Evolutionary conservation across 2,329 filamentous ascomycete genomes (phyloP).

Genomic region (Ophiognomonia clavigignenti-juglandacearum): DNA sequence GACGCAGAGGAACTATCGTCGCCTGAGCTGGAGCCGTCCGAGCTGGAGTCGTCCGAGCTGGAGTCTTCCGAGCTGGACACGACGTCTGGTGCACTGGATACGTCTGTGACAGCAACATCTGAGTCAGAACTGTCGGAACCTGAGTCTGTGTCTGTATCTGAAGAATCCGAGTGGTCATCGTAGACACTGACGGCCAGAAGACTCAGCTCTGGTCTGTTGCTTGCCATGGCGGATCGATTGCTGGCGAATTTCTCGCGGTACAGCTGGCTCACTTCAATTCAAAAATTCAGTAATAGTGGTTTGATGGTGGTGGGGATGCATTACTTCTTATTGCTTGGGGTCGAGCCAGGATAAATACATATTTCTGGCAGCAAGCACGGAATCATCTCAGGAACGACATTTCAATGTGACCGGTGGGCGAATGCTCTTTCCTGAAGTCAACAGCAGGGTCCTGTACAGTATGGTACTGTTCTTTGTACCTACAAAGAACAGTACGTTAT

Average conservation of each 20-base stretch:
- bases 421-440: neutral
- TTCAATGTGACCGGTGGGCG: too few species aligned
- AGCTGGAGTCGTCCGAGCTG: constrained; percentile 13
- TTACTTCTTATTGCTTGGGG: too few species aligned
- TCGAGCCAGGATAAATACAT: too few species aligned
- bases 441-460: too few species aligned
- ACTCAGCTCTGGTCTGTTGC: constrained; percentile 5
- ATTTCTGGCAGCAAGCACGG: too few species aligned
- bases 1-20: neutral
- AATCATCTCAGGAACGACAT: too few species aligned
- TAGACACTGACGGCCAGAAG: constrained; percentile 8
- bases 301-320: too few species aligned
- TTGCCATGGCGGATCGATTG: constrained; percentile 2
- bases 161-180: neutral
- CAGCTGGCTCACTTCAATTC: neutral
- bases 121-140: neutral
- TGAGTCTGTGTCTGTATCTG: neutral
- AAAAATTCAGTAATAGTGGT: too few species aligned
- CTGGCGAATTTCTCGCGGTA: neutral
- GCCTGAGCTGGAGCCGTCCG: neutral
- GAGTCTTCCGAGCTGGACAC: neutral
- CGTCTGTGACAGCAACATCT: too few species aligned
- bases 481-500: too few species aligned
- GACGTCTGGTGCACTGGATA: neutral
- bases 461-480: too few species aligned